phyloP scores from a whole-genome alignment of 441 rosid genomes.

The Mallotus japonicus region DNA sequence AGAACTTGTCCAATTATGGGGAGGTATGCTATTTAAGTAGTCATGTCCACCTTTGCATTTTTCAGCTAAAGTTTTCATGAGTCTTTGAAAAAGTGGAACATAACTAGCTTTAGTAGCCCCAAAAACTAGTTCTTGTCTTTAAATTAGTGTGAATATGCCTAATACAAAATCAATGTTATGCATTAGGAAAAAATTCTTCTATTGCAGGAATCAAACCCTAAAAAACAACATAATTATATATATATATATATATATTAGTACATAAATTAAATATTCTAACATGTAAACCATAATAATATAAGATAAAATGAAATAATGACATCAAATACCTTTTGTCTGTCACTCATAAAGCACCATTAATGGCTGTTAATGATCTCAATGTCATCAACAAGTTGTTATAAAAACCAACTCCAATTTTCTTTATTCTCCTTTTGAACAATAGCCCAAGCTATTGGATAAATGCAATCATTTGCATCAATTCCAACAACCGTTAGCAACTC shows the following conservation, averaged over 20 bases:
- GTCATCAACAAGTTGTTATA: no score
- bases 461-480: neutral
- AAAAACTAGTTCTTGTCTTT: neutral
- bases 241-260: no score
- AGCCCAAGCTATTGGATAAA: no score
- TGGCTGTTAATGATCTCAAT: no score
- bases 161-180: neutral
- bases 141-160: neutral
- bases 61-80: neutral
- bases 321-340: neutral
- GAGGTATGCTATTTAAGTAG: neutral
- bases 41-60: neutral
- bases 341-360: no score
- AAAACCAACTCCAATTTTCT: no score
- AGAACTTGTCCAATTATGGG: neutral
- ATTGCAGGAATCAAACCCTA: neutral
- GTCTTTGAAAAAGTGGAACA: neutral
- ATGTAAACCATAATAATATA: no score
- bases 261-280: no score
- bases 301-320: no score
- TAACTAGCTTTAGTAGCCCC: neutral
- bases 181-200: neutral
- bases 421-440: no score
- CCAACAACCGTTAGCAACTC: neutral
- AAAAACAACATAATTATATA: no score